These are phyloP conservation scores for Sphaerobolus stellatus DNA, from an alignment of 1,284 basidiomycete species.

Conservation along the genomic window DNA sequence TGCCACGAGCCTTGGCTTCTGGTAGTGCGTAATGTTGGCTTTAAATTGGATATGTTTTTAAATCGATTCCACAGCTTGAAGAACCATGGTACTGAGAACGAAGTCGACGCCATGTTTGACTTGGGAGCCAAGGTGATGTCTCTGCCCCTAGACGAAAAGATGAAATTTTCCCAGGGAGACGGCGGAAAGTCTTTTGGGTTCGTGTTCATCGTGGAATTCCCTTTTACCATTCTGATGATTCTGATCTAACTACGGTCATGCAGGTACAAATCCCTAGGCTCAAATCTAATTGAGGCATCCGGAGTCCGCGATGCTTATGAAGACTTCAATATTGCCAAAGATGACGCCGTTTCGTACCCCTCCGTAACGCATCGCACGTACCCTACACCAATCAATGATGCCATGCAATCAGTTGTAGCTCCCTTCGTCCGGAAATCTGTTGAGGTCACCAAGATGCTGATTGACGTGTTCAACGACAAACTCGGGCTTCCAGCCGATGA, in stretches of 20 bases:
- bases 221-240: background rate
- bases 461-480: conserved; percentile 55
- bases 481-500: conserved; percentile 55
- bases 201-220: conserved; percentile 7
- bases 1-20: background rate
- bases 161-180: conserved; percentile 67
- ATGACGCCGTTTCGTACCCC: conserved; percentile 62
- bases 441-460: conserved; percentile 52
- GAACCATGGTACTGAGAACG: conserved; percentile 59
- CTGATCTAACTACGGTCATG: conserved; percentile 56
- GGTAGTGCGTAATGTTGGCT: background rate
- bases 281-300: background rate
- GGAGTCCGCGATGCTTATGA: background rate
- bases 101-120: conserved; percentile 59
- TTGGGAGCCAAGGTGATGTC: conserved; percentile 58
- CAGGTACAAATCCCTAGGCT: conserved; percentile 57
- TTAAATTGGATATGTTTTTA: background rate
- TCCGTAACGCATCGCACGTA: conserved; percentile 51
- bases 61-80: conserved; percentile 44
- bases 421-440: conserved; percentile 61
- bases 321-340: conserved; percentile 47
- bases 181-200: conserved; percentile 61
- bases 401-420: conserved; percentile 48
- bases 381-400: conserved; percentile 49
- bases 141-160: conserved; percentile 59